Evolutionary conservation across 2,329 filamentous ascomycete species (phyloP), one percentile per base, ranked within the genome.

Genomic region (Aspergillus versicolor): DNA sequence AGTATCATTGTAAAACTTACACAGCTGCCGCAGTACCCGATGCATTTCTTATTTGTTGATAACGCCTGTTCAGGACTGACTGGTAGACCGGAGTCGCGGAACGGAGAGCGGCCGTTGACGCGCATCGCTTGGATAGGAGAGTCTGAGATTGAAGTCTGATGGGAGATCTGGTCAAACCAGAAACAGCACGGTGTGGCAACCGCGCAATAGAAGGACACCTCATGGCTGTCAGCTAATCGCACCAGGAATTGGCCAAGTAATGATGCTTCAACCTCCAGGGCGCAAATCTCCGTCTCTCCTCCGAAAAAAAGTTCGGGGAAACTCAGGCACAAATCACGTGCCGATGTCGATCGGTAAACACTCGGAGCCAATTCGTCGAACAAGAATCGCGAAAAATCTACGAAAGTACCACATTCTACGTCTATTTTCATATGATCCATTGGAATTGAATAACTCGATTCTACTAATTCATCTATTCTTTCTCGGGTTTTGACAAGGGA

Each of bases 21-120:
- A 79, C 76, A 34, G 75, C 76, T 58, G 76, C 71, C 6, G 78
- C 75, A 45, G 74, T 70, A 37, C 73, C 69, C 53, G 77, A 77
- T 24, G 74, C 70, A 67, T 75, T 72, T 54, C 78, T 70, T 55
- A 71, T 71, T 63, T 78, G 77, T 56, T 75, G 68, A 72, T 74
- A 77, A 66, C 71, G 69, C 61, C 68, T 70, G 62, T 70, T 74
- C 58, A 78, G 54, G 43, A 71, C 59, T 52, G 72, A 70, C 66
- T 70, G 73, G 64, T 70, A 71, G 60, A 68, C 61, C 61, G 67
- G 69, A 58, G 63, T 62, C 58, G 68, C 64, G 49, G 67, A 65
- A 67, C 73, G 68, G 65, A 73, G 66, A 48, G 66, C 69, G 60
- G 70, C 66, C 46, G 73, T 70, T 5, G 73, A 75, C 46, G 70